Conservation (phyloP, 331 rosid species). For the Stylosanthes scabra region DNA sequence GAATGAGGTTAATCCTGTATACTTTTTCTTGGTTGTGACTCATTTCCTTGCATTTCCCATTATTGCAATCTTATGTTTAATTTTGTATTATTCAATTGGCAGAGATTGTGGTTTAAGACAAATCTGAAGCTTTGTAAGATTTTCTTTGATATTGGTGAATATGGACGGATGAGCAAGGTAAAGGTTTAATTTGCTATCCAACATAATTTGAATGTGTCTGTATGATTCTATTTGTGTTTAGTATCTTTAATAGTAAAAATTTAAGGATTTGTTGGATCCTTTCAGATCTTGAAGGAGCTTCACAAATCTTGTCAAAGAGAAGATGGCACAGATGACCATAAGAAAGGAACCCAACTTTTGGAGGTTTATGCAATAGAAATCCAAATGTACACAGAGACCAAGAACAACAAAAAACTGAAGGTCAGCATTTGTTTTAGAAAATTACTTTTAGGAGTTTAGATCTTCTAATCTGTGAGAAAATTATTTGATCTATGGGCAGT, state of each 20-base stretch:
- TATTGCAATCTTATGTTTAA: conserved; percentile 29
- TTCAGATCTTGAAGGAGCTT: conserved; percentile 91
- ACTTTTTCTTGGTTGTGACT: conserved; percentile 20
- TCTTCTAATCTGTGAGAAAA: neutral
- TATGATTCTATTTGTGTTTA: conserved; percentile 19
- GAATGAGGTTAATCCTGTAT: conserved; percentile 72
- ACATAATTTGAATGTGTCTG: conserved; percentile 7
- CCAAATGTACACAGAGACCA: conserved; percentile 98
- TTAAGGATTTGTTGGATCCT: conserved; percentile 33
- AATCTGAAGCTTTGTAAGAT: conserved; percentile 99
- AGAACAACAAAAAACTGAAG: conserved; percentile 98
- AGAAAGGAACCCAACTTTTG: conserved; percentile 96
- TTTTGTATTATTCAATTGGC: conserved; percentile 40
- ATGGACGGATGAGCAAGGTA: conserved; percentile 99
- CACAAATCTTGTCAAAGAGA: conserved; percentile 95
- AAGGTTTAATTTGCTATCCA: conserved; percentile 8
- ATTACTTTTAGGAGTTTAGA: neutral
- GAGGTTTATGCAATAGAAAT: conserved; percentile 96
- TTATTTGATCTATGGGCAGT: neutral
- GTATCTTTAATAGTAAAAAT: conserved; percentile 18
- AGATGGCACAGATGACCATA: conserved; percentile 98
- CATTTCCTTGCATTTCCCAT: conserved; percentile 16
- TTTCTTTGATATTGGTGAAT: conserved; percentile 97
- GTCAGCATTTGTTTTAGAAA: conserved; percentile 48
- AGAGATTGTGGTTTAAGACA: conserved; percentile 99